These are phyloP conservation scores for Lodderomyces jiufengensis DNA, from an alignment of 1,139 yeast species.

Conservation along the genomic window DNA sequence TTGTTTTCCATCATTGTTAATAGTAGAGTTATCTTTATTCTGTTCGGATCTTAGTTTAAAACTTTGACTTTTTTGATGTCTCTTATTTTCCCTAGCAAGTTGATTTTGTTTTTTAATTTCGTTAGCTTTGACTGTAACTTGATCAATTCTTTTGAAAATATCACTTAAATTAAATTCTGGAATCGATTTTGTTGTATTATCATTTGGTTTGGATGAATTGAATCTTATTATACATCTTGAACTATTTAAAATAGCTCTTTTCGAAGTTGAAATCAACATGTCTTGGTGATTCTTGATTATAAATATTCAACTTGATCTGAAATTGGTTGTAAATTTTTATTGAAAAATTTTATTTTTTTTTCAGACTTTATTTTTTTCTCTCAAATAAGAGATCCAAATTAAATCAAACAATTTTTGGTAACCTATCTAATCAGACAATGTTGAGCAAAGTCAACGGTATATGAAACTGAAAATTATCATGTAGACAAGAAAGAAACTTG, in stretches of 20 bases:
- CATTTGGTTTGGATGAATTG: conserved; percentile 8
- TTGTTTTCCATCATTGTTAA: no score
- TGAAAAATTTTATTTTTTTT: conserved; percentile 5
- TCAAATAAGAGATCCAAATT: no score
- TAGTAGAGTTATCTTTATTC: no score
- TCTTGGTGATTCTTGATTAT: no score
- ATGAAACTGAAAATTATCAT: no score
- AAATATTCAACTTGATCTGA: neutral
- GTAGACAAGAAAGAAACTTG: no score
- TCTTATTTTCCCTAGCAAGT: neutral
- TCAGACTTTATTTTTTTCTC: no score
- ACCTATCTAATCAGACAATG: no score
- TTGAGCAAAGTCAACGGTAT: no score
- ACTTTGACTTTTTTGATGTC: neutral
- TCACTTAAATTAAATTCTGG: conserved; percentile 24
- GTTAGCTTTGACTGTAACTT: conserved; percentile 18
- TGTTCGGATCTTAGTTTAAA: neutral
- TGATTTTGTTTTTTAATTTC: conserved; percentile 4
- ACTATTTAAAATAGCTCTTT: conserved; percentile 6
- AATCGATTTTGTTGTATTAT: conserved; percentile 4
- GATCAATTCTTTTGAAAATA: conserved; percentile 35
- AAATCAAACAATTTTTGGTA: no score
- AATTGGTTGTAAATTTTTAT: neutral
- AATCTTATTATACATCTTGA: conserved; percentile 7
- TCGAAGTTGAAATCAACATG: conserved; percentile 9